phyloP scores from a whole-genome alignment of 164 flowering plant species.

The Piper longum region DNA sequence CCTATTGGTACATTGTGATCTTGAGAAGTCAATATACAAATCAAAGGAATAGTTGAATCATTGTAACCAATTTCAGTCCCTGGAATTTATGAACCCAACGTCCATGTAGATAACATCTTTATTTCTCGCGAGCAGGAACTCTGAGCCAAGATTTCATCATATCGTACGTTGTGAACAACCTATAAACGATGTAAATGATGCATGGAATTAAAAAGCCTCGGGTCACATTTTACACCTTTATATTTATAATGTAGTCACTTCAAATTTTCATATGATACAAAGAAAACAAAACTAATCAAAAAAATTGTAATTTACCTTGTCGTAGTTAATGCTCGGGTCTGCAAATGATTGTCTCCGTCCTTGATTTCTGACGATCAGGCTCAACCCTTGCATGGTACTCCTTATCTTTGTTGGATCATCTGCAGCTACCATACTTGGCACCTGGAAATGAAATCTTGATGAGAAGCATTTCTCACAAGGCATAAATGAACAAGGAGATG shows the following conservation, averaged over 20 bases:
- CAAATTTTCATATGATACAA: not conserved
- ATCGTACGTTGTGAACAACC: slow-evolving; percentile 94
- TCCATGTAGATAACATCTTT: slow-evolving; percentile 22
- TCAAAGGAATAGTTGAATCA: too few species aligned
- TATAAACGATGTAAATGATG: slow-evolving; percentile 7
- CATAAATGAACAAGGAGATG: too few species aligned
- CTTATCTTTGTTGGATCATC: slow-evolving; percentile 23
- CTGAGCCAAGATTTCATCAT: slow-evolving; percentile 69
- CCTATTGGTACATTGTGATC: too few species aligned
- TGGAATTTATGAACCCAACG: too few species aligned
- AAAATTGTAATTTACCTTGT: slow-evolving; percentile 48
- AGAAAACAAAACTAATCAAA: not conserved
- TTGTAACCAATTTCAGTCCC: too few species aligned
- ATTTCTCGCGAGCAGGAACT: slow-evolving; percentile 62
- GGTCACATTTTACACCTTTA: too few species aligned
- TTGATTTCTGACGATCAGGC: slow-evolving; percentile 48
- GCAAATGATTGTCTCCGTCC: slow-evolving; percentile 89
- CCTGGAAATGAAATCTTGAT: slow-evolving; percentile 28
- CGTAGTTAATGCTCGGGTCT: slow-evolving; percentile 85
- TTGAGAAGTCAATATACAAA: too few species aligned
- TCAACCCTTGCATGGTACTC: slow-evolving; percentile 62
- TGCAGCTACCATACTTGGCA: slow-evolving; percentile 46
- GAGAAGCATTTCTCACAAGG: too few species aligned
- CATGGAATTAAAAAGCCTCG: too few species aligned
- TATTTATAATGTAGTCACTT: too few species aligned